Conservation (phyloP, 352 stramenopile species). For the Thalassiosira exigua region DNA sequence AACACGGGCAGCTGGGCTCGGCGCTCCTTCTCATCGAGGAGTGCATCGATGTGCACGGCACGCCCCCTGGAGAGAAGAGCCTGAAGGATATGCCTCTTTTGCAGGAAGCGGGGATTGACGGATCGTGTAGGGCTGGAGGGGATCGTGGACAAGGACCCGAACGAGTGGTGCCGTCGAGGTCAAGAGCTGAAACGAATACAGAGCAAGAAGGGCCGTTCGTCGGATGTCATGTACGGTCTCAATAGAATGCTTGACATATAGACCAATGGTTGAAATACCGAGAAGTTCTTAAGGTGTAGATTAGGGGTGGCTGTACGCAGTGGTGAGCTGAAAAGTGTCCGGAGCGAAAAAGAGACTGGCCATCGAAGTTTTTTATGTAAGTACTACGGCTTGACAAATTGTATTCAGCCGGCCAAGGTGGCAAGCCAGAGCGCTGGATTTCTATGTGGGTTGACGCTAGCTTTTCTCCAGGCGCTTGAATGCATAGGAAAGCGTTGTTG, state of each 20-base stretch:
- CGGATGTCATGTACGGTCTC: slow-evolving; percentile 39
- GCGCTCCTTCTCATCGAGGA: slow-evolving; percentile 83
- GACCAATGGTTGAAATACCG: no score
- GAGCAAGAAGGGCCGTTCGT: slow-evolving; percentile 53
- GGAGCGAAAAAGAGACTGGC: no score
- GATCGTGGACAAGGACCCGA: slow-evolving; percentile 79
- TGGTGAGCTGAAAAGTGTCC: no score
- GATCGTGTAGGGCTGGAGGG: slow-evolving; percentile 63
- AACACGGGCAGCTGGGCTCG: slow-evolving; percentile 74
- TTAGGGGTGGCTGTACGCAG: no score
- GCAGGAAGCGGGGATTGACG: slow-evolving; percentile 54
- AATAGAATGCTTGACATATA: slow-evolving; percentile 68
- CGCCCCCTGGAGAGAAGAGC: slow-evolving; percentile 72
- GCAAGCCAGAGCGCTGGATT: no score
- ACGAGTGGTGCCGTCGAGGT: slow-evolving; percentile 76
- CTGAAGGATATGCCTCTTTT: slow-evolving; percentile 70
- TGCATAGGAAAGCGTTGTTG: no score
- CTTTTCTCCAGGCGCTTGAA: no score
- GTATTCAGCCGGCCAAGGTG: no score
- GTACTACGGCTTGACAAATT: no score
- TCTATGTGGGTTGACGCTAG: no score
- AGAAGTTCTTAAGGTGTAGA: no score
- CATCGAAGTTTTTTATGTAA: no score
- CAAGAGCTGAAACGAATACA: slow-evolving; percentile 61
- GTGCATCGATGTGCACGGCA: slow-evolving; percentile 75